Conservation (phyloP, 805 yeast species). For the Candida cerambycidarum region DNA sequence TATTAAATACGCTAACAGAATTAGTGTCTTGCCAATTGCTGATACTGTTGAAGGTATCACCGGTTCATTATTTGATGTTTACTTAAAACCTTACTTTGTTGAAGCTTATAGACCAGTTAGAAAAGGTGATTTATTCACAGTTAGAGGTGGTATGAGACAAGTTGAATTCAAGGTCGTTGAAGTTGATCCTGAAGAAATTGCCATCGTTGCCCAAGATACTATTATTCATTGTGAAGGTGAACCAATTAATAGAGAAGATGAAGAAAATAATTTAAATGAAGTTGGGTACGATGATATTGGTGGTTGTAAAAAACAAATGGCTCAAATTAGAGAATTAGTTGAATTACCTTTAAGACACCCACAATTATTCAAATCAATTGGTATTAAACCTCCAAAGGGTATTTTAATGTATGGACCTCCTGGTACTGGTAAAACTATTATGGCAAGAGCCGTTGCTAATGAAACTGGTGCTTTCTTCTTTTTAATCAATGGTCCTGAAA, state of each 20-base stretch:
- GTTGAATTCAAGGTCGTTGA: conserved; percentile 98
- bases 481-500: conserved; percentile 97
- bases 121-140: conserved; percentile 94
- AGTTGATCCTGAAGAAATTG: conserved; percentile 95
- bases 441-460: conserved; percentile 99
- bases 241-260: conserved; percentile 97
- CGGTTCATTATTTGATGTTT: conserved; percentile 94
- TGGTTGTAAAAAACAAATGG: conserved; percentile 99
- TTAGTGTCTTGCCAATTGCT: conserved; percentile 93
- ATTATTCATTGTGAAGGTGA: conserved; percentile 98
- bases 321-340: conserved; percentile 97
- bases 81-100: conserved; percentile 95
- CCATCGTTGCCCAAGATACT: conserved; percentile 98
- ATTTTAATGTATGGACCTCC: conserved; percentile 98
- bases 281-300: conserved; percentile 99
- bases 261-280: conserved; percentile 92
- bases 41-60: conserved; percentile 98
- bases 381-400: conserved; percentile 99
- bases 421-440: conserved; percentile 98
- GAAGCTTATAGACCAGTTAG: conserved; percentile 99
- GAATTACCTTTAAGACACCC: conserved; percentile 98
- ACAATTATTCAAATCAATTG: conserved; percentile 94
- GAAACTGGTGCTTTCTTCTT: conserved; percentile 99
- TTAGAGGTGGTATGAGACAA: conserved; percentile 99
- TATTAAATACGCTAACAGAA: conserved; percentile 93